These are phyloP conservation scores for Linnemannia schmuckeri DNA, from an alignment of 192 early-diverging fungal genomes.

Conservation along the genomic window DNA sequence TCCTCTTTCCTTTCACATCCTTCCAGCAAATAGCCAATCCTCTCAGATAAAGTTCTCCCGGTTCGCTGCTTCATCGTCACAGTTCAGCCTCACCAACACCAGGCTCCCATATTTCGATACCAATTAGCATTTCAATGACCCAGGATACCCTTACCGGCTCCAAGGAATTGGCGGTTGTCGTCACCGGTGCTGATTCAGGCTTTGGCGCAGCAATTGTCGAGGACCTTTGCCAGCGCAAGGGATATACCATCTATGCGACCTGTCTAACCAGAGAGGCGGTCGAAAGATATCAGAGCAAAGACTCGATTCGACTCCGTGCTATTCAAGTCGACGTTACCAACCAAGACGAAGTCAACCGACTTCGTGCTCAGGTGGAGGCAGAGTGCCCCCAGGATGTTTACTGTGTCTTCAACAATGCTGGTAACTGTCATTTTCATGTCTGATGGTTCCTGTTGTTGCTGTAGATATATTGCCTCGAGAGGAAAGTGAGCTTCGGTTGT, in stretches of 20 bases:
- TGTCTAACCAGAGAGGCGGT: constrained; percentile 28
- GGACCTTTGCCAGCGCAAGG: constrained; percentile 38
- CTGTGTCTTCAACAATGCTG: constrained; percentile 51
- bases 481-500: neutral
- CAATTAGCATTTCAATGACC: neutral
- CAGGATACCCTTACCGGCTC: neutral
- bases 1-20: too few species aligned
- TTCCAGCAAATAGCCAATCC: too few species aligned
- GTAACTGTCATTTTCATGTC: constrained; percentile 7
- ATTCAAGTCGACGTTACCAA: constrained; percentile 49
- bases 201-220: constrained; percentile 49
- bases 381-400: constrained; percentile 53
- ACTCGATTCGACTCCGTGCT: constrained; percentile 26
- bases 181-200: constrained; percentile 31
- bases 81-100: neutral
- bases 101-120: neutral
- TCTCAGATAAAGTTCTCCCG: too few species aligned
- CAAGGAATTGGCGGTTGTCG: neutral
- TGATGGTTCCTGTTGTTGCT: neutral
- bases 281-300: constrained; percentile 18
- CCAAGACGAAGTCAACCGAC: constrained; percentile 36
- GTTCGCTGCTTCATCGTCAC: too few species aligned
- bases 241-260: constrained; percentile 50
- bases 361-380: constrained; percentile 39
- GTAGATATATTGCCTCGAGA: neutral